A percentile compares a stretch with the other conserved stretches of the same genome.
Conservation (phyloP, 1,284 basidiomycete genomes). For the Rhodotorula mucilaginosa region DNA sequence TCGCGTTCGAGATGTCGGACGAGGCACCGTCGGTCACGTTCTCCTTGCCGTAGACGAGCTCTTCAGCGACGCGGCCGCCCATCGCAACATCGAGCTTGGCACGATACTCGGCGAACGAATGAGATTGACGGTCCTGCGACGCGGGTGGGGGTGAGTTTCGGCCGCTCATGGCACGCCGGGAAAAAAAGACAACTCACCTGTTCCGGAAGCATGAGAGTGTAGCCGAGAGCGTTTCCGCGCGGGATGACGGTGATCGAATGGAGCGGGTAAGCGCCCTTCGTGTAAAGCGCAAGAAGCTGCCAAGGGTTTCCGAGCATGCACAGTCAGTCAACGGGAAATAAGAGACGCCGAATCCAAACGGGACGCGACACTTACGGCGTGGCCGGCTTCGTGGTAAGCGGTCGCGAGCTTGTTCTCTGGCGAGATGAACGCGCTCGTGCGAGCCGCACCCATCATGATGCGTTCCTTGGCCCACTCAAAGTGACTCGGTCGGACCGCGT, state of each 20-base stretch:
- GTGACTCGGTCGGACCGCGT: slow-evolving; percentile 69
- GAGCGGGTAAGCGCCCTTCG: slow-evolving; percentile 86
- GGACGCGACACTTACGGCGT: slow-evolving; percentile 55
- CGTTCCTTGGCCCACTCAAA: slow-evolving; percentile 92
- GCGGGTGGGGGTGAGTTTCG: background rate
- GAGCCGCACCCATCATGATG: slow-evolving; percentile 90
- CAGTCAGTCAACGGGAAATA: background rate
- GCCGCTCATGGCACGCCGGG: too few species aligned
- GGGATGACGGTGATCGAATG: slow-evolving; percentile 87
- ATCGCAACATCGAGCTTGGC: slow-evolving; percentile 34
- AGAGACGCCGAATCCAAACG: too few species aligned
- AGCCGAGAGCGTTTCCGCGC: slow-evolving; percentile 83
- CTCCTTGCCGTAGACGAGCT: slow-evolving; percentile 82
- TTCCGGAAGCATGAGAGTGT: slow-evolving; percentile 82
- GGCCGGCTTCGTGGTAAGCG: slow-evolving; percentile 94
- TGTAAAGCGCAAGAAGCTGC: slow-evolving; percentile 76
- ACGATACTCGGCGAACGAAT: slow-evolving; percentile 43
- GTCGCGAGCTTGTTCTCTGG: slow-evolving; percentile 72
- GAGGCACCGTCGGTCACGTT: slow-evolving; percentile 71
- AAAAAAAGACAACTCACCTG: background rate
- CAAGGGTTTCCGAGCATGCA: background rate
- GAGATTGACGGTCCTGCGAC: slow-evolving; percentile 59
- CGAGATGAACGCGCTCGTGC: slow-evolving; percentile 80
- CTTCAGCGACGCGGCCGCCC: slow-evolving; percentile 81
- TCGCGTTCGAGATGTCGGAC: slow-evolving; percentile 77